These are phyloP conservation scores for Dissoconium aciculare DNA, from an alignment of 2,329 filamentous ascomycete genomes.

Conservation along the genomic window DNA sequence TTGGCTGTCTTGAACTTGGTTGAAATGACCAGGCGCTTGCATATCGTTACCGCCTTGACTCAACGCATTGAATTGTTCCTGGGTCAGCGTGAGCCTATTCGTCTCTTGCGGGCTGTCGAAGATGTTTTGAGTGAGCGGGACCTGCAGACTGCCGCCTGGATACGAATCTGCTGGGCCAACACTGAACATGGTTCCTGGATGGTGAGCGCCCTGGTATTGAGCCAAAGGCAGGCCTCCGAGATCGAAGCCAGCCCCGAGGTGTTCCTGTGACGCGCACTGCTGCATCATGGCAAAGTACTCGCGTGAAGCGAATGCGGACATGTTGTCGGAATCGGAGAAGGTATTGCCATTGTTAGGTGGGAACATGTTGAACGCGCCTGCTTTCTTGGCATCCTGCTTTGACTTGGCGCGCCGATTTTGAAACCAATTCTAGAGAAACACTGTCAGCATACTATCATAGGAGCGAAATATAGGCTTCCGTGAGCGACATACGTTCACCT, in stretches of 20 bases:
- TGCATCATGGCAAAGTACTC: conserved; percentile 23
- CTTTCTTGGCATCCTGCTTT: conserved; percentile 38
- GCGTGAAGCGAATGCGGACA: conserved; percentile 18
- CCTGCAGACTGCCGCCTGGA: conserved; percentile 3
- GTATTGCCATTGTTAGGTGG: conserved; percentile 7
- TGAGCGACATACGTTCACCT: conserved; percentile 38
- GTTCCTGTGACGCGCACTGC: conserved; percentile 11
- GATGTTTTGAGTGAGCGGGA: conserved; percentile 12
- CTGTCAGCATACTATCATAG: too few relatives aligned
- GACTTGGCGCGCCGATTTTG: conserved; percentile 39
- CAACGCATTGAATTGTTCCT: conserved; percentile 25
- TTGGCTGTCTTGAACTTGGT: too few relatives aligned
- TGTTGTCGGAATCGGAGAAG: conserved; percentile 21
- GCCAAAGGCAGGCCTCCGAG: conserved; percentile 5
- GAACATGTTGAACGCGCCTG: conserved; percentile 17
- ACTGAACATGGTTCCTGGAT: not conserved
- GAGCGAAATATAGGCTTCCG: too few relatives aligned
- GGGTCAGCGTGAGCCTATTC: conserved; percentile 24
- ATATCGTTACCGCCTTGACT: conserved; percentile 14
- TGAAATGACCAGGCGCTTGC: conserved; percentile 7
- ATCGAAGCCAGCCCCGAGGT: conserved; percentile 5
- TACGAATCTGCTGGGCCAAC: conserved; percentile 5
- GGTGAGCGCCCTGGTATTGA: conserved; percentile 5
- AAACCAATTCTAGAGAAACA: conserved; percentile 35
- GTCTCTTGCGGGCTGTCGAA: conserved; percentile 22